Evolutionary conservation across 2,329 filamentous ascomycete species (phyloP).

Genomic region (Dactylonectria macrodidyma): DNA sequence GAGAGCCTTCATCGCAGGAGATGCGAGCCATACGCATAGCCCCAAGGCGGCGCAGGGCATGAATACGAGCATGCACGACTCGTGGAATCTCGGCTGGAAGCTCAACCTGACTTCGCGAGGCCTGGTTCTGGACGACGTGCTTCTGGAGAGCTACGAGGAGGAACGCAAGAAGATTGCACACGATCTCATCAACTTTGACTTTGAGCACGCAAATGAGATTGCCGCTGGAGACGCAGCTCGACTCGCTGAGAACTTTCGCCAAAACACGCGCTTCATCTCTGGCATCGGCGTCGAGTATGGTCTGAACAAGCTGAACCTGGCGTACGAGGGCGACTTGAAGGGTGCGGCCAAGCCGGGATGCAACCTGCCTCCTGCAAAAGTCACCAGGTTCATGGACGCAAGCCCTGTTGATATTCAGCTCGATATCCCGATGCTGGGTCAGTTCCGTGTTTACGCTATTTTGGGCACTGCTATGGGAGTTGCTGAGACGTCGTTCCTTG

Average conservation of each 20-base stretch:
- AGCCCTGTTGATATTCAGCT: slow-evolving; percentile 84
- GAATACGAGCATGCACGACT: slow-evolving; percentile 73
- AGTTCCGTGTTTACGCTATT: slow-evolving; percentile 82
- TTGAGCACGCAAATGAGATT: slow-evolving; percentile 69
- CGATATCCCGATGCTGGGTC: slow-evolving; percentile 81
- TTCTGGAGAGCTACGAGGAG: slow-evolving; percentile 72
- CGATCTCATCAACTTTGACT: slow-evolving; percentile 71
- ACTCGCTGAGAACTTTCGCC: slow-evolving; percentile 76
- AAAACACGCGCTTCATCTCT: slow-evolving; percentile 80
- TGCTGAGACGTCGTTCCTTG: slow-evolving; percentile 65
- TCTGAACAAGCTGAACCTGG: slow-evolving; percentile 64
- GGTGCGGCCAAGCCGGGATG: slow-evolving; percentile 66
- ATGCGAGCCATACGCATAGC: slow-evolving; percentile 79
- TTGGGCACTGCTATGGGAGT: slow-evolving; percentile 70
- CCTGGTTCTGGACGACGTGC: slow-evolving; percentile 63
- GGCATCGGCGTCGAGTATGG: slow-evolving; percentile 76
- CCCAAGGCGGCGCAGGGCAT: slow-evolving; percentile 79
- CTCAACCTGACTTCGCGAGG: slow-evolving; percentile 68
- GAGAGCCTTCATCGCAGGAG: slow-evolving; percentile 76
- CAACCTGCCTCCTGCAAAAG: slow-evolving; percentile 75
- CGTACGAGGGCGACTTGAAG: slow-evolving; percentile 47
- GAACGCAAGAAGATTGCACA: slow-evolving; percentile 74
- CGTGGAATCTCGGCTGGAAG: slow-evolving; percentile 71
- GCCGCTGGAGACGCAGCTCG: slow-evolving; percentile 73
- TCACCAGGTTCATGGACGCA: slow-evolving; percentile 80